Percentiles rank a stretch among this genome's conserved stretches.
Conservation (phyloP, 768 basidiomycete genomes). For the Stropharia rugosoannulata region DNA sequence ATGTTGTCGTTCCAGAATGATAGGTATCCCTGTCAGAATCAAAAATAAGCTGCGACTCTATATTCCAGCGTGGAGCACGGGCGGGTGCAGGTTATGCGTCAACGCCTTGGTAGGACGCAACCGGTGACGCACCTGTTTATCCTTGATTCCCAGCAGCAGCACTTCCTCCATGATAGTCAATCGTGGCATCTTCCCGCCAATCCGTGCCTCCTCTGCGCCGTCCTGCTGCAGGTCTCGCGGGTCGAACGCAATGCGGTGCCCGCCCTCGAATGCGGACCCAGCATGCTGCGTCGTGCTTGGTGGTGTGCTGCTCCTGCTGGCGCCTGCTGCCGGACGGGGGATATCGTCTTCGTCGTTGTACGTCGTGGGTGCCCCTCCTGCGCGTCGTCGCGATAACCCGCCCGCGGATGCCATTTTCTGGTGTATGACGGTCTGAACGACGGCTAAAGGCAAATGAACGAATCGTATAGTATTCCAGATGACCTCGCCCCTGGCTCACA, state of each 20-base stretch:
- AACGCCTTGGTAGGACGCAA: too few relatives aligned
- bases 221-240: slow-evolving; percentile 81
- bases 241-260: slow-evolving; percentile 90
- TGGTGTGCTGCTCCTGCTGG: slow-evolving; percentile 15
- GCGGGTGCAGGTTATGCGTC: not conserved
- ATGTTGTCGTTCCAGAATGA: slow-evolving; percentile 99
- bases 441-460: too few relatives aligned
- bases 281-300: slow-evolving; percentile 46
- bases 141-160: slow-evolving; percentile 89
- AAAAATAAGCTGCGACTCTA: not conserved
- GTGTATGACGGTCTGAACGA: too few relatives aligned
- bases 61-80: not conserved
- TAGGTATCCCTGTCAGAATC: slow-evolving; percentile 66
- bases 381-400: slow-evolving; percentile 58
- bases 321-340: slow-evolving; percentile 1
- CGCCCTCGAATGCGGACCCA: slow-evolving; percentile 82
- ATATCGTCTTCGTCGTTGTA: slow-evolving; percentile 17
- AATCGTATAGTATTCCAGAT: too few relatives aligned
- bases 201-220: slow-evolving; percentile 56
- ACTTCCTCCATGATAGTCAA: slow-evolving; percentile 98
- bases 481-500: too few relatives aligned
- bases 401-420: slow-evolving; percentile 43
- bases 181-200: slow-evolving; percentile 74
- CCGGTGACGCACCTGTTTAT: slow-evolving; percentile 73
- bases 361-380: slow-evolving; percentile 33